A percentile compares a stretch with the other conserved stretches of the same genome.
Conservation (phyloP, 805 yeast genomes). For the Wickerhamomyces queroliae region DNA sequence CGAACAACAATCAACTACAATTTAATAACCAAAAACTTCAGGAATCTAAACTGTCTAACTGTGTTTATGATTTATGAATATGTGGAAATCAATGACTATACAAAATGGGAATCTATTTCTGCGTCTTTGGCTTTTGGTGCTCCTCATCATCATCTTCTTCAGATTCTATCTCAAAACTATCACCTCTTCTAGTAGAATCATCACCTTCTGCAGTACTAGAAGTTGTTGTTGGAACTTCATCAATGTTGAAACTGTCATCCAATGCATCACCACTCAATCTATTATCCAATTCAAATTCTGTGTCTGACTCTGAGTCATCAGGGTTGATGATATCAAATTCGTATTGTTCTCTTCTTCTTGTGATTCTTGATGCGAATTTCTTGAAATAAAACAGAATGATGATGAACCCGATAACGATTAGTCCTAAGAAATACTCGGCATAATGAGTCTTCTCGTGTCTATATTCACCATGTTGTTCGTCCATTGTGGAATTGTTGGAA, state of each 20-base stretch:
- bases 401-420: constrained; percentile 54
- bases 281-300: constrained; percentile 73
- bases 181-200: background rate
- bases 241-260: constrained; percentile 13
- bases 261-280: constrained; percentile 34
- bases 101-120: background rate
- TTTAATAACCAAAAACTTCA: too few species aligned
- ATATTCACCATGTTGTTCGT: constrained; percentile 30
- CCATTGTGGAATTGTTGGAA: constrained; percentile 17
- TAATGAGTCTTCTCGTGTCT: constrained; percentile 37
- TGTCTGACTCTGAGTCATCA: constrained; percentile 59
- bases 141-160: constrained; percentile 1
- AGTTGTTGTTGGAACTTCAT: background rate
- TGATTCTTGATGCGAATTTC: constrained; percentile 31
- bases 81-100: too few species aligned
- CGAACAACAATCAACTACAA: too few species aligned
- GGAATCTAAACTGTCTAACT: too few species aligned
- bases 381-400: constrained; percentile 37
- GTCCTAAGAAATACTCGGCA: constrained; percentile 55
- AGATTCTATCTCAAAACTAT: constrained; percentile 2
- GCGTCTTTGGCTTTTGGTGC: background rate
- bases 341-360: constrained; percentile 33
- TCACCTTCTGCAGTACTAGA: too few species aligned
- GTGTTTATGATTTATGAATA: too few species aligned
- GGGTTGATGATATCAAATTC: constrained; percentile 27